Percentiles rank a stretch among this genome's conserved stretches.
Evolutionary conservation across 2,329 filamentous ascomycete genomes (phyloP).

Genomic region (Podosphaera fusca): DNA sequence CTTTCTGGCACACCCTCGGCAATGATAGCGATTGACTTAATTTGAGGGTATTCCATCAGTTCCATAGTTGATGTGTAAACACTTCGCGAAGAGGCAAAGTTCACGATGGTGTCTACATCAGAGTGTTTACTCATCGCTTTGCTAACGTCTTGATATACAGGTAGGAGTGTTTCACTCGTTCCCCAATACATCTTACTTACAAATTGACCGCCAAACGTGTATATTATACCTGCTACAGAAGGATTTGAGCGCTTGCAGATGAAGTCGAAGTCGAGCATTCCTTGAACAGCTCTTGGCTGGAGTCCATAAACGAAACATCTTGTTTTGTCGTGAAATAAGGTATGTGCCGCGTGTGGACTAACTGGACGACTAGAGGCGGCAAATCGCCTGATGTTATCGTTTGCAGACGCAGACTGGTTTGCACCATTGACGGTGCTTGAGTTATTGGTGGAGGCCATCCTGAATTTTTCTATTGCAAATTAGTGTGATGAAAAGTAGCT

Average conservation of each 20-base stretch:
- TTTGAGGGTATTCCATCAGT: conserved; percentile 88
- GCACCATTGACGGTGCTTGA: conserved; percentile 27
- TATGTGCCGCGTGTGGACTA: conserved; percentile 70
- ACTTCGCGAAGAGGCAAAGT: conserved; percentile 96
- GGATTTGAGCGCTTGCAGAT: conserved; percentile 97
- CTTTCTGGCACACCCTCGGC: conserved; percentile 97
- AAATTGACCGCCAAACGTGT: conserved; percentile 98
- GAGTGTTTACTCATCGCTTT: conserved; percentile 93
- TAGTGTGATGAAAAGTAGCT: no score
- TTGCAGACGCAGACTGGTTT: conserved; percentile 31
- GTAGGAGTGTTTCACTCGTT: conserved; percentile 93
- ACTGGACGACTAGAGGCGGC: conserved; percentile 74
- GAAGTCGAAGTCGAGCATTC: conserved; percentile 98
- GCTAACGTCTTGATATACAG: conserved; percentile 83
- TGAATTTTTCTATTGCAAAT: background rate
- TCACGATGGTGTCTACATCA: conserved; percentile 94
- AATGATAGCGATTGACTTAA: conserved; percentile 98
- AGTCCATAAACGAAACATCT: conserved; percentile 99
- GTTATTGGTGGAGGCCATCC: conserved; percentile 19
- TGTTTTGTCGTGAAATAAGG: conserved; percentile 97
- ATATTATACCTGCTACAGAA: conserved; percentile 97
- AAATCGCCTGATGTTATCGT: conserved; percentile 98
- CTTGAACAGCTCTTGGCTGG: conserved; percentile 78
- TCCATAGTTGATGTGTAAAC: conserved; percentile 98
- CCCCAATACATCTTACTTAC: conserved; percentile 99